Base-by-base conservation (phyloP, 1,284 basidiomycete genomes). In the Leccinum fallax region DNA sequence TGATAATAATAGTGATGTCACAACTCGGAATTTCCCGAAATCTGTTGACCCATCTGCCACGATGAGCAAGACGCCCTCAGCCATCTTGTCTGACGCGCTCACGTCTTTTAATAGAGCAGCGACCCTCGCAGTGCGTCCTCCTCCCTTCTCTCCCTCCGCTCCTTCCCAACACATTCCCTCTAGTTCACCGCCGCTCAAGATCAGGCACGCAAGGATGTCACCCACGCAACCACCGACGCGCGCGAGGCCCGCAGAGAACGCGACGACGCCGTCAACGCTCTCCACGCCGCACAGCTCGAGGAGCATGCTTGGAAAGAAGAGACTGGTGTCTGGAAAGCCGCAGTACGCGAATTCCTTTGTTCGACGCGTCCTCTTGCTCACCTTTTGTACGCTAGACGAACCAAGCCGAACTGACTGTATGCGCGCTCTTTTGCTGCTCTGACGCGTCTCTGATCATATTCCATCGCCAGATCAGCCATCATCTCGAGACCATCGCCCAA, bases 361-460 rank as follows among this genome's bases (percentile, higher is more conserved):
- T 53, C 7, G 5, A 49, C 48, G 28, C 52, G 28, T 49, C n/a
- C 48, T 30, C 57, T 6, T 9, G 57, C 60, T 72, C 57, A 67
- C 43, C 13, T 21, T 54, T 19, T 43, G 46, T 26, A 48, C 55
- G 28, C 63, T 60, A 89, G 88, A 69, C 83, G 21, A 78, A 83
- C 62, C 85, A 86, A 72, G 79, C 82, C 3, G 85, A 87, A 63
- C 65, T 83, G 55, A 86, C 83, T 26, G 88, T 88, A 69, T 49
- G 80, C 51, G 48, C 19, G 19, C 4, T 30, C 30, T 55, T 4
- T 56, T 55, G 52, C 52, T 21, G 40, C 19, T 16, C 26, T 60
- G 34, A 61, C 53, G 43, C 52, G 58, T 28, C 48, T 53, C 58
- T 32, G 52, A 58, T 55, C 34, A 32, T 4, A 59, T 21, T 9